Percentiles rank a stretch among this genome's conserved stretches.
These are phyloP conservation scores for Cyberlindnera petersonii DNA, from an alignment of 805 yeast species.

Conservation along the genomic window DNA sequence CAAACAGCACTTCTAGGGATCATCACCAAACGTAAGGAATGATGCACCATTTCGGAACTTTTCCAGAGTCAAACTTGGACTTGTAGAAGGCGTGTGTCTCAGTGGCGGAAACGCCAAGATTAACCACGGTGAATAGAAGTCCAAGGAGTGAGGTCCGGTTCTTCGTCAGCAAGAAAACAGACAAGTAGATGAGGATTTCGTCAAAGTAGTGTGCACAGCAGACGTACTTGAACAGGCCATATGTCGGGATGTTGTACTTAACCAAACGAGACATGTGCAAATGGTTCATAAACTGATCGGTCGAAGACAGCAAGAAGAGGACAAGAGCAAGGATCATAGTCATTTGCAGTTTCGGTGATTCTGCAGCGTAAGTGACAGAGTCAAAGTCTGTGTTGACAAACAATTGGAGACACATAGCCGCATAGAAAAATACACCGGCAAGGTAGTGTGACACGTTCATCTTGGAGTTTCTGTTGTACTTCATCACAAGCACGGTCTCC, in stretches of 20 bases:
- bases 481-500: constrained; percentile 51
- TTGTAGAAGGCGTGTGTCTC: constrained; percentile 49
- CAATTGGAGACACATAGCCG: constrained; percentile 41
- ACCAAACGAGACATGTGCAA: constrained; percentile 24
- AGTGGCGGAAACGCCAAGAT: constrained; percentile 52
- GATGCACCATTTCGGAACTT: constrained; percentile 31
- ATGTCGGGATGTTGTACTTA: constrained; percentile 46
- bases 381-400: constrained; percentile 28
- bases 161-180: constrained; percentile 25
- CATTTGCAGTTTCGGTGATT: constrained; percentile 7
- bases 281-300: constrained; percentile 40
- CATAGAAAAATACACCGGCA: constrained; percentile 59
- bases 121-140: constrained; percentile 35
- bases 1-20: not conserved
- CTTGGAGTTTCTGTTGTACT: constrained; percentile 42
- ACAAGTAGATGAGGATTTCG: constrained; percentile 53
- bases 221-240: constrained; percentile 45
- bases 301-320: constrained; percentile 30
- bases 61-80: constrained; percentile 15
- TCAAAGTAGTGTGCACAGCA: constrained; percentile 69
- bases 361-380: constrained; percentile 1
- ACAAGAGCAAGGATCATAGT: constrained; percentile 13
- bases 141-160: constrained; percentile 20
- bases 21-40: constrained; percentile 35
- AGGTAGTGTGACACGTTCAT: constrained; percentile 66